Base-by-base conservation (phyloP, 2,329 filamentous ascomycete species). In the Cladorrhinum sp. region DNA sequence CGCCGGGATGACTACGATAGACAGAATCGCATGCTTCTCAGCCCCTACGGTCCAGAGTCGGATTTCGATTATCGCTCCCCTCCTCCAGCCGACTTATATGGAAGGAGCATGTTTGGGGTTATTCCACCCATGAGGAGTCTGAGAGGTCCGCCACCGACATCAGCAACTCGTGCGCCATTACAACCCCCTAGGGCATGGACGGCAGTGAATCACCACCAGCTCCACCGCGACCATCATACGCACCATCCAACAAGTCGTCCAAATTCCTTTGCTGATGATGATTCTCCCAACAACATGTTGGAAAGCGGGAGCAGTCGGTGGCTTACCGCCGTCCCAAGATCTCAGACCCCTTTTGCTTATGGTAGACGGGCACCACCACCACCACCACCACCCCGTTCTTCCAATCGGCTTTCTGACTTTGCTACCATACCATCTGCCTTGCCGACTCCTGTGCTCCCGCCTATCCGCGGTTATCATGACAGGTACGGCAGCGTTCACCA, bases 21-120 rank as follows among this genome's bases (percentile, higher is more conserved):
- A 22, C 50, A 57, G 4, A n/a, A n/a, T n/a, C n/a, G n/a, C n/a
- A 16, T 55, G 48, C 55, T 63, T 7, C 54, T 67, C 25, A 77
- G 73, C 58, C 73, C 77, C 2, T 78, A 79, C 57, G 72, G 69
- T 22, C 75, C 74, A 1, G 77, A 78, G 48, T 75, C 74, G 0
- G 79, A 81, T 45, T 69, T 72, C 12, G 76, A 79, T 5, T 41
- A 41, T 49, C 22, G 38, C 6, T 64, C 68, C n/a, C 69, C 68
- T 25, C 70, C 68, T 29, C 65, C 62, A 1, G 57, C 65, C 1
- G 70, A 73, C 13, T 58, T 67, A 9, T 57, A 61, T 49, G 20
- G 29, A 12, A 55, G 53, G 6, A 48, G 36, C 16, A 12, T n/a
- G 10, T 52, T 53, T 22, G 24, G 25, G 2, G 16, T 20, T 12